Percentiles rank a stretch among this genome's conserved stretches.
Evolutionary conservation across 2,329 filamentous ascomycete genomes (phyloP).

Genomic region (Remersonia thermophila): DNA sequence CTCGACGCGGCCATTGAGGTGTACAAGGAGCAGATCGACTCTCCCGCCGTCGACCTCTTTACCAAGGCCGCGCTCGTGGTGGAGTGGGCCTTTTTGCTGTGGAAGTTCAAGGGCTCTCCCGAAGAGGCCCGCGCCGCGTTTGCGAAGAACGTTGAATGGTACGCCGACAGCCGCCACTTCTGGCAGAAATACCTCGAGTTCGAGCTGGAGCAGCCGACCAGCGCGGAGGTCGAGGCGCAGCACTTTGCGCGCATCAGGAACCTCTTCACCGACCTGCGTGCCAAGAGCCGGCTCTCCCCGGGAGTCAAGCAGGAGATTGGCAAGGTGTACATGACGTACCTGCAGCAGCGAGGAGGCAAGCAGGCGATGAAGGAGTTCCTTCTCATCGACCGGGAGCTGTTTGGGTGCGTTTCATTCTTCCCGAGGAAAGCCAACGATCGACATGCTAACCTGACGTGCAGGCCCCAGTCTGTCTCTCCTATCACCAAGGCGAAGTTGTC

Average conservation of each 20-base stretch:
- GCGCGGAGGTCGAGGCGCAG: constrained; percentile 46
- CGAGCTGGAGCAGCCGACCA: constrained; percentile 72
- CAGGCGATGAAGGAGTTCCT: constrained; percentile 80
- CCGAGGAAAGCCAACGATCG: neutral
- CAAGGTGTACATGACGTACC: constrained; percentile 67
- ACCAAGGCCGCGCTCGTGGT: constrained; percentile 79
- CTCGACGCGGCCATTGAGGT: constrained; percentile 75
- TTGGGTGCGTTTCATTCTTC: constrained; percentile 50
- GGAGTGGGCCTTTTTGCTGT: constrained; percentile 76
- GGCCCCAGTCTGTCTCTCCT: constrained; percentile 34
- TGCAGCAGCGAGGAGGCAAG: constrained; percentile 71
- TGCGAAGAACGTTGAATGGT: constrained; percentile 69
- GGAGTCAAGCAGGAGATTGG: constrained; percentile 62
- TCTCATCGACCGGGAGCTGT: constrained; percentile 70
- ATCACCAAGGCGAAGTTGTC: constrained; percentile 26
- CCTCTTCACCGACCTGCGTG: constrained; percentile 63
- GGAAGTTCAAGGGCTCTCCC: constrained; percentile 71
- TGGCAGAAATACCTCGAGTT: constrained; percentile 85
- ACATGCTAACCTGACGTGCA: constrained; percentile 18
- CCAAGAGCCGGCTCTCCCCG: constrained; percentile 57
- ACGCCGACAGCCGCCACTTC: constrained; percentile 74
- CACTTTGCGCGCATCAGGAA: constrained; percentile 66
- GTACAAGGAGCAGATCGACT: constrained; percentile 70
- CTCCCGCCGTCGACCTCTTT: constrained; percentile 56
- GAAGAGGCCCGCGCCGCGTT: constrained; percentile 78